Conservation (phyloP, 2,329 filamentous ascomycete genomes). For the Colletotrichum lentis region DNA sequence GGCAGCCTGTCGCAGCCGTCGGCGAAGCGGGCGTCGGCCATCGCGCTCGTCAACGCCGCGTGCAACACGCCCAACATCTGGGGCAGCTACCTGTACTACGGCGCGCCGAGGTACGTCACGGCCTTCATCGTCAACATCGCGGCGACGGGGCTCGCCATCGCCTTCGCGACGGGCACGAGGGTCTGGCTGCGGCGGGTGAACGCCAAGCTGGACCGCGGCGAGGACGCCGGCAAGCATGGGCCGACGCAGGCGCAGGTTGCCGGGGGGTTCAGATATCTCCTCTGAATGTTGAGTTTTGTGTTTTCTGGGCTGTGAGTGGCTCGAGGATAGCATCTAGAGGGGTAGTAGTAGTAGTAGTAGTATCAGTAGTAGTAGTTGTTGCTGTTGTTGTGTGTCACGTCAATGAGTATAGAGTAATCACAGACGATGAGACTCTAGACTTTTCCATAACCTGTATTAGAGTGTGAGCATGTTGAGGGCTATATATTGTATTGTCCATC, state of each 20-base stretch:
- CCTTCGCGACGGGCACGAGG: slow-evolving; percentile 42
- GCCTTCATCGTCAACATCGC: slow-evolving; percentile 45
- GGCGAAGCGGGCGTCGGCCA: slow-evolving; percentile 43
- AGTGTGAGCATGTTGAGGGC: too few species aligned
- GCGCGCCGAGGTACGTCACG: slow-evolving; percentile 41
- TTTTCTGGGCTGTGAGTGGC: too few species aligned
- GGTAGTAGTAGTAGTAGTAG: too few species aligned
- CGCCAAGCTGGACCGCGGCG: slow-evolving; percentile 42
- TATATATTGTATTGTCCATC: too few species aligned
- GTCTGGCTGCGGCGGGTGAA: slow-evolving; percentile 44
- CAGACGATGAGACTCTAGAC: too few species aligned
- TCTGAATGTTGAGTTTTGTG: slow-evolving; percentile 1
- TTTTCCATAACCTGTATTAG: too few species aligned
- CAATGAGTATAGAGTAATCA: too few species aligned
- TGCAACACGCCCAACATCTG: slow-evolving; percentile 46
- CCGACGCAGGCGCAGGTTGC: slow-evolving; percentile 43
- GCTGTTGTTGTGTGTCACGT: too few species aligned
- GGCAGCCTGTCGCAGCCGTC: slow-evolving; percentile 42
- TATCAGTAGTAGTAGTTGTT: too few species aligned
- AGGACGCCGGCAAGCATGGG: slow-evolving; percentile 43
- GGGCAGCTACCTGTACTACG: slow-evolving; percentile 43
- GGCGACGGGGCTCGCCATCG: slow-evolving; percentile 43
- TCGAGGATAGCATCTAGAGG: too few species aligned
- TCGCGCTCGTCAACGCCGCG: slow-evolving; percentile 44
- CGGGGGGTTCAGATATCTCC: slow-evolving; percentile 42